Percentiles rank a stretch among this genome's conserved stretches.
phyloP scores from a whole-genome alignment of 148 eudicot genomes.

The Camellia lanceoleosa region DNA sequence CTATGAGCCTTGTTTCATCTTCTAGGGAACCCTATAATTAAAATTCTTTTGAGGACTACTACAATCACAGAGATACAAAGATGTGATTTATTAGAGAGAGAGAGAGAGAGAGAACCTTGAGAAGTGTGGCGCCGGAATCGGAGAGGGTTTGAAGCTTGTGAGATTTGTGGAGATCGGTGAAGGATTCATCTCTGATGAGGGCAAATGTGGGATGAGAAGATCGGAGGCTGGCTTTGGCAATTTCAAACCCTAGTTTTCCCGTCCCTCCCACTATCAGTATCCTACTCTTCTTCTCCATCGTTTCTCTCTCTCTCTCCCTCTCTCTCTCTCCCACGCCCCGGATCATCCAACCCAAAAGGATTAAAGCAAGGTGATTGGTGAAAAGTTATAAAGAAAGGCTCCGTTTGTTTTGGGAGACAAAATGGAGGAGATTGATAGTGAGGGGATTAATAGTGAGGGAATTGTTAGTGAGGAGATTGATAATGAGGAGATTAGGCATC shows the following conservation, averaged over 20 bases:
- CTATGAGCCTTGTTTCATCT: slow-evolving; percentile 53
- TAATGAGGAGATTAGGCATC: too few relatives aligned
- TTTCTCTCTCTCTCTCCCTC: not conserved
- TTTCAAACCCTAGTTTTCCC: slow-evolving; percentile 58
- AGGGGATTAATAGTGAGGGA: too few relatives aligned
- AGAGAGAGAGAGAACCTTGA: slow-evolving; percentile 36
- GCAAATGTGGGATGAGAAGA: slow-evolving; percentile 69
- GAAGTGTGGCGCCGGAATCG: slow-evolving; percentile 44
- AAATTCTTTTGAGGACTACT: not conserved
- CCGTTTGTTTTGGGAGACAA: too few relatives aligned
- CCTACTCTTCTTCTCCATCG: slow-evolving; percentile 35
- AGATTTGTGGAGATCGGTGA: slow-evolving; percentile 46
- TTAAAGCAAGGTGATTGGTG: too few relatives aligned
- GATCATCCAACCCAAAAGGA: too few relatives aligned
- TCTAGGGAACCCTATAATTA: slow-evolving; percentile 63
- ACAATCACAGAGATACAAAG: not conserved
- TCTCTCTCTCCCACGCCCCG: not conserved
- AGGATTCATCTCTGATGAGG: slow-evolving; percentile 57
- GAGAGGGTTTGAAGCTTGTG: slow-evolving; percentile 46
- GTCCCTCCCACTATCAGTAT: slow-evolving; percentile 77
- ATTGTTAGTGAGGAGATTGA: too few relatives aligned
- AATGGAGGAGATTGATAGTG: too few relatives aligned
- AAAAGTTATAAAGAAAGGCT: too few relatives aligned
- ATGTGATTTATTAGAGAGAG: not conserved
- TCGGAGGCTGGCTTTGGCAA: slow-evolving; percentile 61